Evolutionary conservation across 139 green algal genomes (phyloP).

Genomic region (Picochlorum sp.): DNA sequence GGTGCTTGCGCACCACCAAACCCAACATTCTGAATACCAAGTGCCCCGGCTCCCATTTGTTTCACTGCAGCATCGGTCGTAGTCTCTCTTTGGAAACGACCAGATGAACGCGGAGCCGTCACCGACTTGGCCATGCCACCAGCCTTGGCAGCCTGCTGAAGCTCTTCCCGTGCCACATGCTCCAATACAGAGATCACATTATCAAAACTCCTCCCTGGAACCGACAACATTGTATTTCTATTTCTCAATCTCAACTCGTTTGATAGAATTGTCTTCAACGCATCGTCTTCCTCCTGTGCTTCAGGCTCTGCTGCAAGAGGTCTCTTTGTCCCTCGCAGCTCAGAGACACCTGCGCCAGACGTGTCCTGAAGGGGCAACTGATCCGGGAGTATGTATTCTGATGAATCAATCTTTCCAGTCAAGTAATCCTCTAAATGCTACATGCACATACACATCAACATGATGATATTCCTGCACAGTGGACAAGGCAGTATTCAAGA

Average conservation of each 20-base stretch:
- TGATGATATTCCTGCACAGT: background rate
- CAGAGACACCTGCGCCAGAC: background rate
- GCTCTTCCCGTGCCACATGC: conserved; percentile 11
- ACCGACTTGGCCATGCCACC: background rate
- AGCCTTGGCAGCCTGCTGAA: background rate
- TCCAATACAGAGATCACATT: conserved; percentile 21
- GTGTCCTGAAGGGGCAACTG: conserved; percentile 6
- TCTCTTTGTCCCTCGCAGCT: background rate
- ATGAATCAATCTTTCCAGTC: conserved; percentile 15
- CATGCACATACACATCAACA: background rate
- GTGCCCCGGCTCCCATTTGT: conserved; percentile 23
- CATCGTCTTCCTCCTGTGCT: conserved; percentile 5
- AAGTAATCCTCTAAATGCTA: conserved; percentile 30
- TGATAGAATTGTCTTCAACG: conserved; percentile 7
- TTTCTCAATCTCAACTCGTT: conserved; percentile 34
- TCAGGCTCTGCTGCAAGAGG: background rate
- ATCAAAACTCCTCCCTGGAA: conserved; percentile 32
- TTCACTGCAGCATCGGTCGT: conserved; percentile 24
- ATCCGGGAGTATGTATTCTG: conserved; percentile 17
- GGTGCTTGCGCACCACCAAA: conserved; percentile 14
- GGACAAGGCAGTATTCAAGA: background rate
- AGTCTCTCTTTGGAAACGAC: conserved; percentile 33
- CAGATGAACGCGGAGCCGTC: conserved; percentile 14
- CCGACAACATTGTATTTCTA: conserved; percentile 45
- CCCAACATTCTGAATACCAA: conserved; percentile 21